Percentiles rank a stretch among this genome's conserved stretches.
Evolutionary conservation across 495 filamentous ascomycete species (phyloP).

Genomic region (Xylaria flabelliformis): DNA sequence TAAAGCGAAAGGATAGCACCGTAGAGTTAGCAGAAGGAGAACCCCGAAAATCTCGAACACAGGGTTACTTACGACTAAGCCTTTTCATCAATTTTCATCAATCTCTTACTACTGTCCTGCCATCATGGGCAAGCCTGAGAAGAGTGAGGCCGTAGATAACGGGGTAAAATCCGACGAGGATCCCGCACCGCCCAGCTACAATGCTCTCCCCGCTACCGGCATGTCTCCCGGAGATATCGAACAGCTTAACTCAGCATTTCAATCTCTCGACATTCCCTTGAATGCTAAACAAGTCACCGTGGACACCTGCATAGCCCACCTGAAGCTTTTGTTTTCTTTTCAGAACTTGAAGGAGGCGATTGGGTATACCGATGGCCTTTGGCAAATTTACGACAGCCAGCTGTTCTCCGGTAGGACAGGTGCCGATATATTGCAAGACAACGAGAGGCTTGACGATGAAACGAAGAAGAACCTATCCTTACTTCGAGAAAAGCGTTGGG

Average conservation of each 20-base stretch:
- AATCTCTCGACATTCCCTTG: conserved; percentile 43
- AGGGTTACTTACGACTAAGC: not conserved
- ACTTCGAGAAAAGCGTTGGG: conserved; percentile 82
- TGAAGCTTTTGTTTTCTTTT: conserved; percentile 77
- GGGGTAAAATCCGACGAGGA: not conserved
- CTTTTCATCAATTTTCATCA: not conserved
- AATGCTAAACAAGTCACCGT: conserved; percentile 36
- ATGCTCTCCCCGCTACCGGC: not conserved
- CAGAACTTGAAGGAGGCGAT: conserved; percentile 70
- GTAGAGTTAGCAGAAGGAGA: not conserved
- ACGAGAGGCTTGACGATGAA: conserved; percentile 30
- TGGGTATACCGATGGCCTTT: conserved; percentile 68
- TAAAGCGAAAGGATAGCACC: not conserved
- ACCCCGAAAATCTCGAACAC: not conserved
- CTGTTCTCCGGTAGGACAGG: conserved; percentile 40
- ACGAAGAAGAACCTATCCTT: conserved; percentile 47
- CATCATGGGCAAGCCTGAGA: conserved; percentile 1
- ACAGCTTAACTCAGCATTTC: conserved; percentile 52
- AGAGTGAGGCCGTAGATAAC: not conserved
- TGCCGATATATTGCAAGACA: conserved; percentile 30
- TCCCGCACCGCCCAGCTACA: conserved; percentile 23
- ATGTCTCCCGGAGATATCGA: conserved; percentile 21
- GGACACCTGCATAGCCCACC: conserved; percentile 70
- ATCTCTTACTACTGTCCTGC: not conserved
- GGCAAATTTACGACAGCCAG: conserved; percentile 62